Evolutionary conservation across 345 rosid genomes (phyloP).

Genomic region (Salix purpurea): DNA sequence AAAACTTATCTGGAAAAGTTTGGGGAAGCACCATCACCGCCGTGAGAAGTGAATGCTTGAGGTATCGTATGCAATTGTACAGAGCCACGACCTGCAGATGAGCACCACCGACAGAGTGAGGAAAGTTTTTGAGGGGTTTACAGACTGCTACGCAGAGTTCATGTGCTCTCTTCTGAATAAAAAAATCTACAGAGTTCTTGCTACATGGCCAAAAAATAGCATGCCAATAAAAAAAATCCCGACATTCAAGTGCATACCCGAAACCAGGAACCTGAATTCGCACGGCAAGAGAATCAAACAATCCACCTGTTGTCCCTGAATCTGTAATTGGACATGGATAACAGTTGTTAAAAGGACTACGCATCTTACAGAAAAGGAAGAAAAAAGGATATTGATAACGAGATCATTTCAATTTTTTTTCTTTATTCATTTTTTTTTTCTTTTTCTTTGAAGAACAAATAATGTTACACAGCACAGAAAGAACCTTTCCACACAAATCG

Average conservation of each 20-base stretch:
- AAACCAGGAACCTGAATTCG: neutral
- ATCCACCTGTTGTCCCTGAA: neutral
- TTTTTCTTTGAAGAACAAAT: constrained; percentile 47
- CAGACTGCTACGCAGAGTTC: neutral
- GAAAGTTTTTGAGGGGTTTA: neutral
- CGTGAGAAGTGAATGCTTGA: neutral
- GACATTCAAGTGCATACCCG: neutral
- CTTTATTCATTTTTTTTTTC: neutral
- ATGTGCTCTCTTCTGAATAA: neutral
- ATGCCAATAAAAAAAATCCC: neutral
- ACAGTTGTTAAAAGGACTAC: neutral
- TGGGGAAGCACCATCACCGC: neutral
- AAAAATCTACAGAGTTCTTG: neutral
- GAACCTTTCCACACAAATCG: constrained; percentile 52
- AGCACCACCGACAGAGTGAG: neutral
- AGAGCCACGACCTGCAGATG: neutral
- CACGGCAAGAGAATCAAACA: neutral
- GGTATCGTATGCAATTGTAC: too few relatives aligned
- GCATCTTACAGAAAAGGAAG: neutral
- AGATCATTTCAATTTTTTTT: neutral
- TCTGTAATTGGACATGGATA: neutral
- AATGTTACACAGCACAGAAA: constrained; percentile 54
- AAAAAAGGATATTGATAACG: neutral
- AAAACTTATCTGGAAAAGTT: neutral
- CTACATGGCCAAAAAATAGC: neutral